Percentiles rank a stretch among this genome's conserved stretches.
phyloP scores from a whole-genome alignment of 352 stramenopile genomes.

The Lagenidium sp. region DNA sequence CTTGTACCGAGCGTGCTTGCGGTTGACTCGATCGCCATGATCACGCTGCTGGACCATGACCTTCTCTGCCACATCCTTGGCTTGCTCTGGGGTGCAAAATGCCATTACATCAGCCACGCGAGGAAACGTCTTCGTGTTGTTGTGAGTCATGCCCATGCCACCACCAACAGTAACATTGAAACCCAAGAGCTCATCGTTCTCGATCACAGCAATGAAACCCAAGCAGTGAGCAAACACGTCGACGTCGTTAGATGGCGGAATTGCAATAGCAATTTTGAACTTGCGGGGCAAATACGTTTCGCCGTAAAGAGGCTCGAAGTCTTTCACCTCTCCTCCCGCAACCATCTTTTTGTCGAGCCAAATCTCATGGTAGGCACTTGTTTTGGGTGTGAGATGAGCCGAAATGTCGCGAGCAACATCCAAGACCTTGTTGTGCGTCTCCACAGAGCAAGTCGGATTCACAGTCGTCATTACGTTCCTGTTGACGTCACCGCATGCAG shows the following conservation, averaged over 20 bases:
- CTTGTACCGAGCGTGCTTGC: constrained; percentile 97
- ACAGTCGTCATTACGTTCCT: constrained; percentile 95
- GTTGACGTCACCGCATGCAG: constrained; percentile 95
- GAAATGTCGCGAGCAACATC: constrained; percentile 85
- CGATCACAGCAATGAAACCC: constrained; percentile 90
- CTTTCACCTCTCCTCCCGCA: constrained; percentile 85
- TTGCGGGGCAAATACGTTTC: constrained; percentile 96
- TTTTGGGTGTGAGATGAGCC: constrained; percentile 91
- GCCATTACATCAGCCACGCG: constrained; percentile 94
- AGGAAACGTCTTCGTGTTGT: constrained; percentile 96
- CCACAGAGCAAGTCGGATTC: constrained; percentile 82
- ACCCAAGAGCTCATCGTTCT: constrained; percentile 75
- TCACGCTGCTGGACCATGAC: constrained; percentile 94
- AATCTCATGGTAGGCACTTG: constrained; percentile 94
- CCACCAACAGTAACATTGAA: constrained; percentile 97
- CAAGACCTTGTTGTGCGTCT: constrained; percentile 82
- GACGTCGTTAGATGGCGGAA: constrained; percentile 95
- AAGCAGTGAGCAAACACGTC: constrained; percentile 98
- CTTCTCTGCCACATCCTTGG: constrained; percentile 86
- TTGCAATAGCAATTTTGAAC: constrained; percentile 98
- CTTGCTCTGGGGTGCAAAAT: constrained; percentile 93
- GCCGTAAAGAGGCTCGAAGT: constrained; percentile 97
- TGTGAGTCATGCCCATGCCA: constrained; percentile 97
- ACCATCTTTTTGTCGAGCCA: constrained; percentile 98
- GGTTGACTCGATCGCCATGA: constrained; percentile 95